Evolutionary conservation across 129 eudicot genomes (phyloP), one percentile per base, ranked within the genome.

Genomic region (Solidago caesia): DNA sequence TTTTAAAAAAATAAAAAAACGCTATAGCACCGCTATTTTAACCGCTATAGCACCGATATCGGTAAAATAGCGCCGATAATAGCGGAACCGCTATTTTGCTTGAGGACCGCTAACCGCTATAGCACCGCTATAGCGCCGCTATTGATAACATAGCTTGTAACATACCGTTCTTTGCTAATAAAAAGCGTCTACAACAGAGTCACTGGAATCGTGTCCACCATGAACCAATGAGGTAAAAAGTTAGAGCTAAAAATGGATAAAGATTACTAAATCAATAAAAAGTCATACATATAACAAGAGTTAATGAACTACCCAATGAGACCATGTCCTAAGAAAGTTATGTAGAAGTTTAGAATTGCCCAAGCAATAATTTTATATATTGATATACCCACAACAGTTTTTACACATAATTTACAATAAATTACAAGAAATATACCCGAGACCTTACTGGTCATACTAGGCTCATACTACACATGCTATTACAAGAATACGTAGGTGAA

Each of bases 381-480:
- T 68, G 11, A 79, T 67, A 71, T 73, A 68, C 71, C 33, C 44
- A 44, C 75, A 75, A 67, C 68, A 79, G 79, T 45, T 71, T 77
- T 74, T 82, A 74, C 81, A 83, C 49, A 77, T 66, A 68, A 81
- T 87, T 77, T 87, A 90, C 96, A 91, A 72, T 81, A 74, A 83
- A 16, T 59, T 83, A 77, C 81, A 79, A 80, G 49, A 80, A 74
- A 73, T 79, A 81, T 64, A 85, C 66, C 83, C 64, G 43, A 61
- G 75, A 79, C 84, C 75, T 73, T 72, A 78, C 57, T 58, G 77
- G 82, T 85, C 64, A 66, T 67, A 25, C 48, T 60, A 71, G 57
- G 65, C 85, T 70, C 87, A 65, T 63, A 84, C 51, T 51, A 67
- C 55, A 59, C 60, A 52, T 75, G 53, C 44, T 44, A 65, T 49